Base-by-base conservation (phyloP, 2,329 filamentous ascomycete species). In the Colletotrichum sp. region DNA sequence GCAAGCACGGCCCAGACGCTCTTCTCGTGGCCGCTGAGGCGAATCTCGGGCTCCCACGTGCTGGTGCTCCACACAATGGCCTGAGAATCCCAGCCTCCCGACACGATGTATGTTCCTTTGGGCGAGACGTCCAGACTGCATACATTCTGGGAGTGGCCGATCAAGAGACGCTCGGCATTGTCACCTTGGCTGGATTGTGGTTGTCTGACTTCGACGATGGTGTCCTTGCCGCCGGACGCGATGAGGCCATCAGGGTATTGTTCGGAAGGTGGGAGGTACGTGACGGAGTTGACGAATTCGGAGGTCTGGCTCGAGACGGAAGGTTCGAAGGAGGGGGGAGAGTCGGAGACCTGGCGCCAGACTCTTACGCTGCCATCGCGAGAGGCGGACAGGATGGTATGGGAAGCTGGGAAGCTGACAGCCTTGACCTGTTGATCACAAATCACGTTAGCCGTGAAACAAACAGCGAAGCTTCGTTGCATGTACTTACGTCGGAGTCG, bases 1-100 rank as follows among this genome's bases (percentile, higher is more conserved):
- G 94, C 94, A 73, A 99, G 85, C 6, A 98, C 96, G n/a, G 94
- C 94, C 96, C 96, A 99, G 16, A 99, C 96, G 66, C 93, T 94
- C 80, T 84, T 84, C 71, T 93, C 91, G 81, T 98, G 96, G 7
- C 95, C 96, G 61, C 91, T 86, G 21, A 99, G 88, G 87, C 36
- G 82, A 15, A 92, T 86, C 78, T 94, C 91, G 12, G 91, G 91
- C 82, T 98, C 95, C 95, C 96, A 98, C 79, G 94, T 96, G 55
- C 92, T 91, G n/a, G 97, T 87, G 77, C 90, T 90, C 97, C 97
- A 99, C 68, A 99, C 87, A 71, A 95, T 93, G 32, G 95, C 96
- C 78, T 96, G 94, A 34, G 92, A 92, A 84, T 99, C 97, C 97
- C 97, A 99, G 80, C 96, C 95, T 36, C 96, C 97, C 78, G 96